Conservation (phyloP, 2,329 filamentous ascomycete species). For the Alternaria gaisen region DNA sequence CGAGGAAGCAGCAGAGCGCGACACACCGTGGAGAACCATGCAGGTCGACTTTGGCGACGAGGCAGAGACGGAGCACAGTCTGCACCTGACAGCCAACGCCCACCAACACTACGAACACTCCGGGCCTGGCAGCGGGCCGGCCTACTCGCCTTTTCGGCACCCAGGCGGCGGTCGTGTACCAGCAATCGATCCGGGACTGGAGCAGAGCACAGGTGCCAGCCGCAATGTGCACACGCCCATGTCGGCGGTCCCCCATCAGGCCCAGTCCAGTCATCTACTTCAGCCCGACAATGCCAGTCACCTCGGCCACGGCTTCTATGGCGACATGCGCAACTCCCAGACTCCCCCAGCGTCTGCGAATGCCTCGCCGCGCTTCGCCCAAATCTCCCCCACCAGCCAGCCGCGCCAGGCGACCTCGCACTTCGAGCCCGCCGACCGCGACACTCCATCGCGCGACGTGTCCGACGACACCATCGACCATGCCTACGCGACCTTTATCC, state of each 20-base stretch:
- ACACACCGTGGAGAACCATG: slow-evolving; percentile 42
- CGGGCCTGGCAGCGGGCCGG: slow-evolving; percentile 37
- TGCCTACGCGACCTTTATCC: slow-evolving; percentile 83
- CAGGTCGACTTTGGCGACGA: slow-evolving; percentile 50
- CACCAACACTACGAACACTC: slow-evolving; percentile 48
- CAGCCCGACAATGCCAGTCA: slow-evolving; percentile 48
- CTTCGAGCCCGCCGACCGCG: slow-evolving; percentile 58
- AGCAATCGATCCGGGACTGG: slow-evolving; percentile 49
- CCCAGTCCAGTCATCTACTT: slow-evolving; percentile 43
- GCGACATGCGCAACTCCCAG: slow-evolving; percentile 50
- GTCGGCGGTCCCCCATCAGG: slow-evolving; percentile 41
- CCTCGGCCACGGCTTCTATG: slow-evolving; percentile 48
- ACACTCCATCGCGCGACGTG: slow-evolving; percentile 73
- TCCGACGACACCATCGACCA: slow-evolving; percentile 77
- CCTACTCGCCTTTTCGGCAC: slow-evolving; percentile 48
- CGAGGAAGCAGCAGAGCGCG: slow-evolving; percentile 31
- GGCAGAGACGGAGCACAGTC: slow-evolving; percentile 44
- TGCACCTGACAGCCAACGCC: slow-evolving; percentile 41
- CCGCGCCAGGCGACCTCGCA: slow-evolving; percentile 39
- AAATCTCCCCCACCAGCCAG: slow-evolving; percentile 48
- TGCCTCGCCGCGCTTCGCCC: slow-evolving; percentile 51
- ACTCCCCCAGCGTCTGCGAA: slow-evolving; percentile 50
- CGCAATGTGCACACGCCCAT: slow-evolving; percentile 50
- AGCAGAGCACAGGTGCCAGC: slow-evolving; percentile 45
- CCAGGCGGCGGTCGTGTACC: slow-evolving; percentile 37